These are phyloP conservation scores for Leptoxyphium fumago DNA, from an alignment of 2,329 filamentous ascomycete genomes.

Conservation along the genomic window DNA sequence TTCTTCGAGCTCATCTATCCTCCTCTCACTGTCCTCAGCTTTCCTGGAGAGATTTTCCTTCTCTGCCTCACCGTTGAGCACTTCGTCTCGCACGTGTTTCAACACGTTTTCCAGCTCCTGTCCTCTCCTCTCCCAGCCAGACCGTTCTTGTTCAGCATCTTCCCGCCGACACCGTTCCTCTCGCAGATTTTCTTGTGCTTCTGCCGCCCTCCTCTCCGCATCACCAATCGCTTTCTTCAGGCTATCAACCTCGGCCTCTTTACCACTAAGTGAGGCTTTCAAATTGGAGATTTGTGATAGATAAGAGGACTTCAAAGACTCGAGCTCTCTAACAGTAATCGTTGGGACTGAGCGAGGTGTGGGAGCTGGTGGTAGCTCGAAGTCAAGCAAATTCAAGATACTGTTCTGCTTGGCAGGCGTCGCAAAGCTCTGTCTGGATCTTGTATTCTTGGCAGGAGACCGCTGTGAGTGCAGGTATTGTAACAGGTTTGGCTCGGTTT, in stretches of 20 bases:
- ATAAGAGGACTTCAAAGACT: conserved; percentile 80
- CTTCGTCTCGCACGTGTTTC: conserved; percentile 66
- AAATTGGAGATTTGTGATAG: conserved; percentile 90
- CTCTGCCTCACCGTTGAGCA: conserved; percentile 63
- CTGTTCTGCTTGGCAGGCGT: conserved; percentile 31
- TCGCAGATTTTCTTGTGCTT: conserved; percentile 67
- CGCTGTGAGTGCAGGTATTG: conserved; percentile 26
- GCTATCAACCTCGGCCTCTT: conserved; percentile 79
- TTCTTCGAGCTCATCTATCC: conserved; percentile 58
- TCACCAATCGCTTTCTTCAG: conserved; percentile 78
- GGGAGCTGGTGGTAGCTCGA: conserved; percentile 84
- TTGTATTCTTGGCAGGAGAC: conserved; percentile 25
- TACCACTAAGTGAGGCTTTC: conserved; percentile 78
- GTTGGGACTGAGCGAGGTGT: conserved; percentile 84
- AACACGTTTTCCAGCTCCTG: conserved; percentile 75
- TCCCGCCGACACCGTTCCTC: conserved; percentile 61
- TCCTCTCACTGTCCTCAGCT: conserved; percentile 62
- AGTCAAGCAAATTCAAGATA: conserved; percentile 64
- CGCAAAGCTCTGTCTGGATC: conserved; percentile 15
- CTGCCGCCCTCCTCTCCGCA: conserved; percentile 81
- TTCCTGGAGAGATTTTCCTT: conserved; percentile 63
- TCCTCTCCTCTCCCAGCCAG: conserved; percentile 70
- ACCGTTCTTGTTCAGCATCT: conserved; percentile 57
- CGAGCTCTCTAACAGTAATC: conserved; percentile 81
- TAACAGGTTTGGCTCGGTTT: conserved; percentile 35